Conservation (phyloP, 352 stramenopile genomes). For the Globisporangium abappressorium region DNA sequence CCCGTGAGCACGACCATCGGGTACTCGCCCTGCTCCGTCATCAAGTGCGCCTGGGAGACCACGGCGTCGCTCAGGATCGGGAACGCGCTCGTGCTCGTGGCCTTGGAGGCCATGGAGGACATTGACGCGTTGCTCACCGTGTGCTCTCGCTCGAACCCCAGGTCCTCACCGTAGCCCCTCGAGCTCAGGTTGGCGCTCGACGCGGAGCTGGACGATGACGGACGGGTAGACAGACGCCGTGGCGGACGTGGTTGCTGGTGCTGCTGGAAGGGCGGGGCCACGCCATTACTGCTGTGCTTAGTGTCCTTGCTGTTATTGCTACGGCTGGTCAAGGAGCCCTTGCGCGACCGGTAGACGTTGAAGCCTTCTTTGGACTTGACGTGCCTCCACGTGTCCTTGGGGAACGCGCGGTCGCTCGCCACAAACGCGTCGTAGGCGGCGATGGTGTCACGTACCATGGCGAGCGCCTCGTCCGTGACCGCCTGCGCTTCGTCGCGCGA, state of each 20-base stretch:
- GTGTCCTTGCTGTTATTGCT: neutral
- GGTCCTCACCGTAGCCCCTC: neutral
- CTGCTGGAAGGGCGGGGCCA: neutral
- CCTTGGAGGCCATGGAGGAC: neutral
- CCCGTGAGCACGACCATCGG: neutral
- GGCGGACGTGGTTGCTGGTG: neutral
- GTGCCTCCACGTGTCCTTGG: slow-evolving; percentile 18
- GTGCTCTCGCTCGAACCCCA: neutral
- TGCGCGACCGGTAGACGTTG: slow-evolving; percentile 5
- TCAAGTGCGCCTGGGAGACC: neutral
- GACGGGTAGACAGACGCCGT: neutral
- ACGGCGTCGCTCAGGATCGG: slow-evolving; percentile 5
- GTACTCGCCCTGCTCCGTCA: neutral
- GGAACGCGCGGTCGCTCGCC: slow-evolving; percentile 1
- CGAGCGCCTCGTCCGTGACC: slow-evolving; percentile 2
- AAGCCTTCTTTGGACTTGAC: slow-evolving; percentile 5
- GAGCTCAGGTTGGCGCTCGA: neutral
- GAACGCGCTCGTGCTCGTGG: neutral
- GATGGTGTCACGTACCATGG: slow-evolving; percentile 8
- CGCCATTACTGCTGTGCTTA: neutral
- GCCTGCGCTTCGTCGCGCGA: slow-evolving; percentile 6
- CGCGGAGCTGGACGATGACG: neutral
- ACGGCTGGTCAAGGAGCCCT: neutral
- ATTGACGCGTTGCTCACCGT: neutral
- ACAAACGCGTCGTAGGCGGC: slow-evolving; percentile 11